These are phyloP conservation scores for Monosporascus sp. DNA, from an alignment of 2,329 filamentous ascomycete species.

Conservation along the genomic window DNA sequence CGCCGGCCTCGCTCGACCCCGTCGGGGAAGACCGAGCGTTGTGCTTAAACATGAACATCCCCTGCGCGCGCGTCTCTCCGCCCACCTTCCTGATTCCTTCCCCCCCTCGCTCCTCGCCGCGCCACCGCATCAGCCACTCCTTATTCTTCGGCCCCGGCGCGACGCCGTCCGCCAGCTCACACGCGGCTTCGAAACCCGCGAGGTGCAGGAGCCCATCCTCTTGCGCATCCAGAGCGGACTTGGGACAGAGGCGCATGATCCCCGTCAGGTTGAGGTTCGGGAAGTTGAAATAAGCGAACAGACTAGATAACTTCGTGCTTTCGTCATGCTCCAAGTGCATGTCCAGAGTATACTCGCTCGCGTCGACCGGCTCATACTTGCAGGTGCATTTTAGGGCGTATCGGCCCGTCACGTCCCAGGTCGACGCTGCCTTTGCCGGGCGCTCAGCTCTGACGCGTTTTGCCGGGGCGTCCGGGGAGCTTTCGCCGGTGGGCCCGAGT, in stretches of 20 bases:
- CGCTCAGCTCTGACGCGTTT: constrained; percentile 4
- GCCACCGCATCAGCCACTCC: constrained; percentile 9
- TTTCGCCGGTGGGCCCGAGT: background rate
- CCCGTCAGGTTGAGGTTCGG: constrained; percentile 4
- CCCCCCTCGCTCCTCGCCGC: background rate
- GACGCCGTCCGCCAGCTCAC: constrained; percentile 6
- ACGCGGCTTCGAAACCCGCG: constrained; percentile 3
- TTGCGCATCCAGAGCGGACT: constrained; percentile 1
- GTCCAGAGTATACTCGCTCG: constrained; percentile 5
- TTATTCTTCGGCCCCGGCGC: constrained; percentile 4
- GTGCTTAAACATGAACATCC: constrained; percentile 5
- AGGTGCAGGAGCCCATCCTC: constrained; percentile 2
- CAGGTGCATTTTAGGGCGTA: constrained; percentile 4
- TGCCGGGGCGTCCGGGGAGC: constrained; percentile 1
- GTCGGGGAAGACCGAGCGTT: no score
- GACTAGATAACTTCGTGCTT: constrained; percentile 3
- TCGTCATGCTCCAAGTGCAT: constrained; percentile 4
- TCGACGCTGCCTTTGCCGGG: constrained; percentile 1
- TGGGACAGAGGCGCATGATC: constrained; percentile 4
- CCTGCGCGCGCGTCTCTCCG: constrained; percentile 6
- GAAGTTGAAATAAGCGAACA: constrained; percentile 7
- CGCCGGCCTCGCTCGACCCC: background rate
- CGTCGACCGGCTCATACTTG: constrained; percentile 5
- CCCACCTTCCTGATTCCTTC: background rate
- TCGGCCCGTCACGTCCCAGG: constrained; percentile 6